Evolutionary conservation across 73 alveolate genomes (phyloP).

Genomic region (Tetrahymena borealis): DNA sequence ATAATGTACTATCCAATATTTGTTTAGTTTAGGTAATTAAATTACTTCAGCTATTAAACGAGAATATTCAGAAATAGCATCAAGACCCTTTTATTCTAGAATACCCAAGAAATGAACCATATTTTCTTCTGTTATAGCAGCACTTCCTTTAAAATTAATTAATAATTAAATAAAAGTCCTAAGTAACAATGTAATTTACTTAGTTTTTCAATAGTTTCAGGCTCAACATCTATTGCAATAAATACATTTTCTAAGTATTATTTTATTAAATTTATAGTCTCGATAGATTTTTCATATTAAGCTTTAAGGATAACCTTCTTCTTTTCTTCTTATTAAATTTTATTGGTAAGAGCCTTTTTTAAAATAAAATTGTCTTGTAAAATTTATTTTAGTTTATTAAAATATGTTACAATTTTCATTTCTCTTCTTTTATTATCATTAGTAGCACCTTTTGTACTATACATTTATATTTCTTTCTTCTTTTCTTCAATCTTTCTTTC

Average conservation of each 20-base stretch:
- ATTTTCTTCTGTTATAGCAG: constrained; percentile 45
- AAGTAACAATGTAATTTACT: neutral
- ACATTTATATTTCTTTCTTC: constrained; percentile 36
- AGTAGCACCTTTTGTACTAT: constrained; percentile 41
- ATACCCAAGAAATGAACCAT: constrained; percentile 45
- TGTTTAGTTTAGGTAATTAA: neutral
- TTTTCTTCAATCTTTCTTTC: constrained; percentile 39
- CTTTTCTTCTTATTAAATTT: constrained; percentile 38
- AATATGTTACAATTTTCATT: neutral
- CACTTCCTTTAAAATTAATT: constrained; percentile 4
- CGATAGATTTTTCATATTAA: constrained; percentile 40
- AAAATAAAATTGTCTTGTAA: neutral
- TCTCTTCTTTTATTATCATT: constrained; percentile 47
- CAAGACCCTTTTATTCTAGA: constrained; percentile 35
- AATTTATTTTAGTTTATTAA: neutral
- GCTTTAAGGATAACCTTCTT: constrained; percentile 39
- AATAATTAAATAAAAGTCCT: neutral
- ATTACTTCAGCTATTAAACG: constrained; percentile 34
- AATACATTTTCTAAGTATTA: constrained; percentile 40
- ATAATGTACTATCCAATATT: neutral
- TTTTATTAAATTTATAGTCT: constrained; percentile 36
- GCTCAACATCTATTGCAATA: constrained; percentile 38
- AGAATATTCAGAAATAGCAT: constrained; percentile 42
- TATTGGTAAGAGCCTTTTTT: constrained; percentile 1
- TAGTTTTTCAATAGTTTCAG: constrained; percentile 33